Evolutionary conservation across 2,329 filamentous ascomycete genomes (phyloP).

Genomic region (Arthroderma sp.): DNA sequence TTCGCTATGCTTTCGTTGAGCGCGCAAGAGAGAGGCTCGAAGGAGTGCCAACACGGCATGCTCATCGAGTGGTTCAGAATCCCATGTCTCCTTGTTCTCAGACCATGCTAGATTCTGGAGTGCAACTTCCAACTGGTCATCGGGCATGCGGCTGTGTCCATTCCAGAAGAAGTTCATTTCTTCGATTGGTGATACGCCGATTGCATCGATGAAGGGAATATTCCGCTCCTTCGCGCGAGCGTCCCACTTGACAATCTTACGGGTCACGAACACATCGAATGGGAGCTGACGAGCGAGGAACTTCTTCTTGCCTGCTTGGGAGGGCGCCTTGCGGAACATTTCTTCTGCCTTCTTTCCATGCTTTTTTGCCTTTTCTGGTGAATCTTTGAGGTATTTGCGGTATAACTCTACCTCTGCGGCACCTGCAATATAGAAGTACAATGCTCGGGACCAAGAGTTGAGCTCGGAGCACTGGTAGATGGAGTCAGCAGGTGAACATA

Average conservation of each 20-base stretch:
- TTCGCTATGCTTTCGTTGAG: constrained; percentile 49
- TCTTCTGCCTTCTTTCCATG: constrained; percentile 56
- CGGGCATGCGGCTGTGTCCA: constrained; percentile 68
- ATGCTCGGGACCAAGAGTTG: constrained; percentile 79
- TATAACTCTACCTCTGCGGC: constrained; percentile 71
- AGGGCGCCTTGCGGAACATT: constrained; percentile 58
- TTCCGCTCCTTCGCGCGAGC: constrained; percentile 55
- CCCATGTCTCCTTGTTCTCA: constrained; percentile 47
- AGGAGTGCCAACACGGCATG: constrained; percentile 55
- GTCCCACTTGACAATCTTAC: constrained; percentile 84
- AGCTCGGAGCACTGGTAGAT: constrained; percentile 52
- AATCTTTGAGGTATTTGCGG: constrained; percentile 35
- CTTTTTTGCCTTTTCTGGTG: constrained; percentile 37
- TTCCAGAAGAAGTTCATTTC: constrained; percentile 96
- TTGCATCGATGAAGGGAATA: constrained; percentile 62
- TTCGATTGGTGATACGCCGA: constrained; percentile 67
- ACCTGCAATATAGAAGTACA: constrained; percentile 85
- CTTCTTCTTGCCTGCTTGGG: constrained; percentile 68
- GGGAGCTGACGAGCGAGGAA: constrained; percentile 85
- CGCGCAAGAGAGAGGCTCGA: constrained; percentile 53
- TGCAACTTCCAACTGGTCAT: constrained; percentile 51
- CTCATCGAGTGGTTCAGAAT: constrained; percentile 45
- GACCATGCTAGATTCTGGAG: constrained; percentile 56
- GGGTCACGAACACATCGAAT: constrained; percentile 71
- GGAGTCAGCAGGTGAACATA: neutral